These are phyloP conservation scores for Ogataea allantospora DNA, from an alignment of 805 yeast genomes.

Conservation along the genomic window DNA sequence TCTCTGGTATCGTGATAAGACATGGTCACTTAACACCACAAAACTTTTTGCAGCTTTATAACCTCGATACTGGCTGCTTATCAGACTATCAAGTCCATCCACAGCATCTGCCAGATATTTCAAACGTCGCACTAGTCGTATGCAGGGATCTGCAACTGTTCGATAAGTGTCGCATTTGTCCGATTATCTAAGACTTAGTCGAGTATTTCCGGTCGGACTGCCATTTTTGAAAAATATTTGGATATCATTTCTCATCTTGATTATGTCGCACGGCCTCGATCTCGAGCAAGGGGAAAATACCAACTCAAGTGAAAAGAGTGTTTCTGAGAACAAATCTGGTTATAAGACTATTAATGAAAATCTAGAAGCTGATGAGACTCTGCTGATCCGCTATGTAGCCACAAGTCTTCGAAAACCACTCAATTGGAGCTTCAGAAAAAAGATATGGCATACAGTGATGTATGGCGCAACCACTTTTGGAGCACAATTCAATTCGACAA, in stretches of 20 bases:
- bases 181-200: background rate
- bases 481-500: conserved; percentile 52
- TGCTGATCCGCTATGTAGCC: background rate
- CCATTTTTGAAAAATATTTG: background rate
- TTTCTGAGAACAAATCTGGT: no score
- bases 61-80: no score
- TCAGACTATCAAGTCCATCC: no score
- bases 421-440: conserved; percentile 37
- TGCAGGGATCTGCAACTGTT: no score
- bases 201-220: background rate
- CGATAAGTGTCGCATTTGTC: background rate
- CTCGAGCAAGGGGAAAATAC: background rate
- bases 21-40: no score
- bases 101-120: no score
- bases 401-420: conserved; percentile 25
- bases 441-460: conserved; percentile 38
- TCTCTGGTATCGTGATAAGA: background rate
- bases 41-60: no score
- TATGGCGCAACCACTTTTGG: conserved; percentile 42
- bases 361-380: background rate
- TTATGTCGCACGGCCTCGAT: background rate
- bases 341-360: background rate
- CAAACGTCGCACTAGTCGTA: no score
- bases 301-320: background rate
- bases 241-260: background rate